phyloP scores from a whole-genome alignment of 352 stramenopile genomes.

The Globisporangium sylvaticum region DNA sequence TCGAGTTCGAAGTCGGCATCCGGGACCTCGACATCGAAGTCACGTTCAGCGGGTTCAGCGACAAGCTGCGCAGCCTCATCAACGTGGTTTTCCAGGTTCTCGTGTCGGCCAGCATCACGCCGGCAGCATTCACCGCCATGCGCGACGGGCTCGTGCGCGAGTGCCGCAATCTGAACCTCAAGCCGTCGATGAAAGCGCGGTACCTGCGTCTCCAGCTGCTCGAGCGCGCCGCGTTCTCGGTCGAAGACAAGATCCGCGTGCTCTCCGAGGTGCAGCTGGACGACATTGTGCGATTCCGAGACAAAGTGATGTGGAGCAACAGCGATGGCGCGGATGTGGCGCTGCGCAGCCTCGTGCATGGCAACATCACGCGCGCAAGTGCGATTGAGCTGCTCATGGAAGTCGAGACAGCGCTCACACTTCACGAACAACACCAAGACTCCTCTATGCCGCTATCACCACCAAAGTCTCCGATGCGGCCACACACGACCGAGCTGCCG shows the following conservation, averaged over 20 bases:
- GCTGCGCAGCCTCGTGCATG: constrained; percentile 51
- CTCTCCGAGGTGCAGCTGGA: constrained; percentile 26
- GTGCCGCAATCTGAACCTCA: constrained; percentile 68
- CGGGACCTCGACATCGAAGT: constrained; percentile 67
- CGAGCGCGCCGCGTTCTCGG: constrained; percentile 47
- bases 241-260: constrained; percentile 52
- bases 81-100: constrained; percentile 41
- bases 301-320: constrained; percentile 20
- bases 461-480: constrained; percentile 24
- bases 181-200: constrained; percentile 55
- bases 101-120: constrained; percentile 27
- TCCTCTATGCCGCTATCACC: neutral
- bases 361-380: constrained; percentile 43
- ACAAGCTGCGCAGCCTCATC: constrained; percentile 58
- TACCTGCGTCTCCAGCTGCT: constrained; percentile 73
- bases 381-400: constrained; percentile 33
- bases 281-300: constrained; percentile 29
- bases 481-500: constrained; percentile 47
- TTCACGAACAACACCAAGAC: neutral
- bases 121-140: constrained; percentile 38
- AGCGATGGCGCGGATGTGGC: constrained; percentile 7
- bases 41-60: constrained; percentile 67
- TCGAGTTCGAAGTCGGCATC: constrained; percentile 49
- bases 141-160: constrained; percentile 56
- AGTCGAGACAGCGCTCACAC: constrained; percentile 25